Conservation (phyloP, 192 early-diverging fungal species). For the Podila epicladia region DNA sequence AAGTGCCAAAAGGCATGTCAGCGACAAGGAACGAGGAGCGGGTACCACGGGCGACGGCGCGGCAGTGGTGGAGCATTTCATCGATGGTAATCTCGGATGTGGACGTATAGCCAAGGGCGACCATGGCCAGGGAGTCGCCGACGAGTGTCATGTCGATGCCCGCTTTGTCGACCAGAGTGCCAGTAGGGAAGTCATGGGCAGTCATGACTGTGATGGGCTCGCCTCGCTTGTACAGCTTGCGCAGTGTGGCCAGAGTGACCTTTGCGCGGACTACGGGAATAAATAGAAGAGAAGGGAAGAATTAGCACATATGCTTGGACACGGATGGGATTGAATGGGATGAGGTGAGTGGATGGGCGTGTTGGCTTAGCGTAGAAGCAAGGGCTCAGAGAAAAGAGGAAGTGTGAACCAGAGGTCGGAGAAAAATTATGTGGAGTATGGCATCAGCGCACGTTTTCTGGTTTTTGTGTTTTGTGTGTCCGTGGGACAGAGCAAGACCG, state of each 20-base stretch:
- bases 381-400: neutral
- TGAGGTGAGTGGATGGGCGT: neutral
- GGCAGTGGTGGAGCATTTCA: conserved; percentile 97
- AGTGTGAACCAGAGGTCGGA: neutral
- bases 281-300: neutral
- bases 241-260: conserved; percentile 86
- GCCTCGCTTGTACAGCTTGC: conserved; percentile 72
- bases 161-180: conserved; percentile 81
- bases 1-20: conserved; percentile 95
- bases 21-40: conserved; percentile 83
- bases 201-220: conserved; percentile 95
- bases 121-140: conserved; percentile 98
- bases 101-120: conserved; percentile 87
- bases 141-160: conserved; percentile 92
- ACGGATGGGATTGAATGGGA: neutral
- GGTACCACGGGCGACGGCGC: conserved; percentile 85
- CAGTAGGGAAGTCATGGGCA: conserved; percentile 96
- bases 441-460: too few species aligned
- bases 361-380: neutral
- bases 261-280: conserved; percentile 66
- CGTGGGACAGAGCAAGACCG: neutral
- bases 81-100: conserved; percentile 91
- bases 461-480: neutral
- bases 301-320: neutral
- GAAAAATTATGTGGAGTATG: too few species aligned